These are phyloP conservation scores for Leishmania major DNA, from an alignment of 208 protist species.

Conservation along the genomic window DNA sequence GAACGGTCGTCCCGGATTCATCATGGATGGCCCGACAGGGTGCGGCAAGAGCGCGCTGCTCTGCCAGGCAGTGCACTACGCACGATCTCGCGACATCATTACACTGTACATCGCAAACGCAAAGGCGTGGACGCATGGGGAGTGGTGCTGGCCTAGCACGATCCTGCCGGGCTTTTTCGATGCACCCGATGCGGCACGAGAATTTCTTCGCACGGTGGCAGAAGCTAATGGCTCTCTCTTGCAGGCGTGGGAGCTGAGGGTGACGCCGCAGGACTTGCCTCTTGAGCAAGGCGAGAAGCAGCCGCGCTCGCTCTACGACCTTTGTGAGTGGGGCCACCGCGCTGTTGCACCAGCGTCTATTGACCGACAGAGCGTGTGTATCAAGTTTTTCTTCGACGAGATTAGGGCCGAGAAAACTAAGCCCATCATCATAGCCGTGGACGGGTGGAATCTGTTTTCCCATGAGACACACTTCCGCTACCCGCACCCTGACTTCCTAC, in stretches of 20 bases:
- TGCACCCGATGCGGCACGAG: constrained; percentile 81
- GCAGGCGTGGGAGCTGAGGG: constrained; percentile 64
- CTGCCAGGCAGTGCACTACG: constrained; percentile 88
- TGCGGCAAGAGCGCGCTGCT: constrained; percentile 90
- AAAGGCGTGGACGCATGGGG: constrained; percentile 88
- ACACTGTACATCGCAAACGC: constrained; percentile 90
- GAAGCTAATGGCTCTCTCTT: constrained; percentile 62
- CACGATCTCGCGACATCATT: constrained; percentile 65
- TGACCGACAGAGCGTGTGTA: constrained; percentile 86
- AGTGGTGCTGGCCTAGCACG: constrained; percentile 92
- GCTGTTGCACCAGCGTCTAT: constrained; percentile 83
- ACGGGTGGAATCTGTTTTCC: constrained; percentile 91
- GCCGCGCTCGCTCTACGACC: constrained; percentile 72
- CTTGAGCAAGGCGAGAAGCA: constrained; percentile 77
- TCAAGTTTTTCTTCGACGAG: constrained; percentile 93
- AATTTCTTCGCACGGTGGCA: constrained; percentile 84
- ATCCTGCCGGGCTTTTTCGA: constrained; percentile 93
- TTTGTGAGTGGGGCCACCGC: constrained; percentile 86
- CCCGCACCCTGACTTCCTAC: constrained; percentile 90
- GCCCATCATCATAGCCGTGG: constrained; percentile 88
- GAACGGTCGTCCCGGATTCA: constrained; percentile 75
- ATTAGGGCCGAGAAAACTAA: constrained; percentile 78
- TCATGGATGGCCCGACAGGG: constrained; percentile 87
- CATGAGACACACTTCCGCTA: constrained; percentile 93
- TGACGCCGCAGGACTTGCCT: constrained; percentile 84